Conservation (phyloP, 108 stramenopile species). For the Cyclotella atomus region DNA sequence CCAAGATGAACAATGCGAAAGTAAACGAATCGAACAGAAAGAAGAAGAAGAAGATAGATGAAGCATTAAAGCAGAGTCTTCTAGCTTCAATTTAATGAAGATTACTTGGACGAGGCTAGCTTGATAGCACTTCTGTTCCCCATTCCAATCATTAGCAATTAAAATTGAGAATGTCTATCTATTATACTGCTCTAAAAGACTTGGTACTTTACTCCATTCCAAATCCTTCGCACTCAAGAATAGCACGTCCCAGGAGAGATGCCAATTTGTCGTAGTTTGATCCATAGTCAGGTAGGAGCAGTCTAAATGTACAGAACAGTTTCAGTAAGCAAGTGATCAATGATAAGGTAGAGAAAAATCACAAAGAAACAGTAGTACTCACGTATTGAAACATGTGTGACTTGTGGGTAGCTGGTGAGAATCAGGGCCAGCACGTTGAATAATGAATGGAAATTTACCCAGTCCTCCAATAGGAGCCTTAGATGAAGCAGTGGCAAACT, state of each 20-base stretch:
- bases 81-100: no score
- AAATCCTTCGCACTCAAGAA: constrained; percentile 86
- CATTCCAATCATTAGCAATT: no score
- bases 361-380: constrained; percentile 36
- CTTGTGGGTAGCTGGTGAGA: constrained; percentile 85
- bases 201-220: constrained; percentile 58
- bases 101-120: no score
- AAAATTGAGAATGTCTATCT: no score
- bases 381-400: constrained; percentile 95
- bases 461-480: constrained; percentile 93
- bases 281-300: constrained; percentile 70
- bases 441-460: constrained; percentile 80
- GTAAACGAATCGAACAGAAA: no score
- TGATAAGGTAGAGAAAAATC: neutral
- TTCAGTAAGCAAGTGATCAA: neutral
- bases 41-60: no score
- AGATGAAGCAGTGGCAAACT: constrained; percentile 88
- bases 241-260: constrained; percentile 60
- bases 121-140: no score
- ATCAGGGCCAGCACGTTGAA: constrained; percentile 93
- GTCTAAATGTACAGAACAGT: neutral
- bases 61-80: no score
- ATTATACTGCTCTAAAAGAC: no score
- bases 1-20: no score
- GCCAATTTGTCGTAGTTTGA: constrained; percentile 64